Evolutionary conservation across 2,329 filamentous ascomycete genomes (phyloP).

Genomic region (Curvularia spicifera): DNA sequence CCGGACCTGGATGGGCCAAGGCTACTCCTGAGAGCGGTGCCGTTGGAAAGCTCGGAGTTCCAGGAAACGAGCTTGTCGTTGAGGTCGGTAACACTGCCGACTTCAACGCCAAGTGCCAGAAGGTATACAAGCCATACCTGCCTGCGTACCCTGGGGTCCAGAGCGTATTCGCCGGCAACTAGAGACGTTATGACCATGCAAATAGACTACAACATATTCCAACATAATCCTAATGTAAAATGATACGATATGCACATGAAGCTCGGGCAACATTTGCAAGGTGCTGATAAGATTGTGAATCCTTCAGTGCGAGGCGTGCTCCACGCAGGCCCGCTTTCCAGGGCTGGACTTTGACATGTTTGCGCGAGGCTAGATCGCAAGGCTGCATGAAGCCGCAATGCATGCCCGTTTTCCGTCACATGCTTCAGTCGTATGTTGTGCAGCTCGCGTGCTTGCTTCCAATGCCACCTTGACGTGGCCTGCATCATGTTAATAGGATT

Average conservation of each 20-base stretch:
- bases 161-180: conserved; percentile 16
- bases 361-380: neutral
- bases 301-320: neutral
- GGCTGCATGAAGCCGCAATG: neutral
- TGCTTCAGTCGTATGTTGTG: neutral
- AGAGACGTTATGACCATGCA: neutral
- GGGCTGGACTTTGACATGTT: neutral
- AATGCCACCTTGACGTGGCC: too few species aligned
- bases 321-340: neutral
- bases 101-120: conserved; percentile 46
- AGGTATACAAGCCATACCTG: conserved; percentile 31
- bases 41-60: conserved; percentile 45
- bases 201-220: neutral
- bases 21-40: conserved; percentile 39
- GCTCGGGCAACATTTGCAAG: neutral
- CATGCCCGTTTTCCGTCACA: neutral
- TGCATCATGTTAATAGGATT: neutral
- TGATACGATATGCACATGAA: neutral
- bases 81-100: conserved; percentile 40
- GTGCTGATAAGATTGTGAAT: neutral
- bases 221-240: neutral
- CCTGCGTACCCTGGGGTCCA: conserved; percentile 33
- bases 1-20: conserved; percentile 53
- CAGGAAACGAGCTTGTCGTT: conserved; percentile 44
- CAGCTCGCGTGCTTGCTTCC: too few species aligned